Conservation (phyloP, 2,329 filamentous ascomycete genomes). For the Colletotrichum theobromicola region DNA sequence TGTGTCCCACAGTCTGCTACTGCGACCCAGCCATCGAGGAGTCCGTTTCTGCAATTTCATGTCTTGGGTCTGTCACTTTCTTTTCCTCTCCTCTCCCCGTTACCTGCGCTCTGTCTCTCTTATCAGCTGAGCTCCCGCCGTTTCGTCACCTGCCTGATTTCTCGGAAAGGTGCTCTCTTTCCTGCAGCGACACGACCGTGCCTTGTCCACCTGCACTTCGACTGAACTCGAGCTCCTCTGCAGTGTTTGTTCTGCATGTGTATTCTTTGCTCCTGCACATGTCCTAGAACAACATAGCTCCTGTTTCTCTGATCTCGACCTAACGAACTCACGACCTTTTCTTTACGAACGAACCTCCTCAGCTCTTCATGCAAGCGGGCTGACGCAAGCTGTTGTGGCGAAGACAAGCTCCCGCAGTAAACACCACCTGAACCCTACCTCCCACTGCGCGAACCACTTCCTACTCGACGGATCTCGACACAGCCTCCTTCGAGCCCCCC, state of each 20-base stretch:
- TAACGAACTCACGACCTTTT: neutral
- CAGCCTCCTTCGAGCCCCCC: conserved; percentile 6
- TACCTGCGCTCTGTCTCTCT: neutral
- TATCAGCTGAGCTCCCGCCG: conserved; percentile 8
- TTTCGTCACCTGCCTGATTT: neutral
- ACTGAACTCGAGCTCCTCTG: neutral
- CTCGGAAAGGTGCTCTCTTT: neutral
- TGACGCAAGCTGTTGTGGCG: conserved; percentile 18
- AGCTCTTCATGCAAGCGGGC: neutral
- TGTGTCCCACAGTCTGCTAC: neutral
- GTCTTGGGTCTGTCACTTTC: neutral
- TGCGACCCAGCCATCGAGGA: neutral
- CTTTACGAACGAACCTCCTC: neutral
- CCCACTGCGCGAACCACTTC: neutral
- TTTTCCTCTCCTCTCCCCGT: neutral
- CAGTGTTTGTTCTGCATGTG: neutral
- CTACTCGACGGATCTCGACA: neutral
- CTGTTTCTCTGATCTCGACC: neutral
- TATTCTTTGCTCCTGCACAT: neutral
- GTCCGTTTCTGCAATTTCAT: neutral
- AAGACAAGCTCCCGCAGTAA: conserved; percentile 3
- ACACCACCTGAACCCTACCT: neutral
- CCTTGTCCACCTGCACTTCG: neutral
- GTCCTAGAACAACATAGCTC: neutral
- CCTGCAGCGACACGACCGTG: neutral